Evolutionary conservation across 2,329 filamentous ascomycete species (phyloP).

Genomic region (Phialophora expanda): DNA sequence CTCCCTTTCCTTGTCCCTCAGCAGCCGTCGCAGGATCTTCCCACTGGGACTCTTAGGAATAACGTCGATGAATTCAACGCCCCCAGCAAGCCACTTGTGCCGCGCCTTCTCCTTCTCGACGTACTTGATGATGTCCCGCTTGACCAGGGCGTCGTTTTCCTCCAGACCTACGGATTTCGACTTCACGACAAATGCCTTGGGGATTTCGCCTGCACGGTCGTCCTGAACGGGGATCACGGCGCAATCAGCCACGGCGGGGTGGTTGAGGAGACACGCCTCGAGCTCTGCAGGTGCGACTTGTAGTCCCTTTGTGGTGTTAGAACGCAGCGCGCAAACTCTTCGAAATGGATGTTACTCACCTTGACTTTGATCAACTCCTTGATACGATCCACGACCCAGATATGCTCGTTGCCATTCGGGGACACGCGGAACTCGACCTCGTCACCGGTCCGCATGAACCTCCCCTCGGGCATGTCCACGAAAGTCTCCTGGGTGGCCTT

Average conservation of each 20-base stretch:
- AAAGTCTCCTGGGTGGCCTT: conserved; percentile 84
- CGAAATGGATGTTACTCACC: conserved; percentile 56
- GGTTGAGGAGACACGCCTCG: conserved; percentile 77
- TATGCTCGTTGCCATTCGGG: conserved; percentile 73
- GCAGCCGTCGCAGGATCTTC: conserved; percentile 66
- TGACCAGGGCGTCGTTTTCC: conserved; percentile 56
- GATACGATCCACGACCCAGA: conserved; percentile 73
- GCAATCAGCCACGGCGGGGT: conserved; percentile 76
- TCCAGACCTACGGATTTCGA: conserved; percentile 58
- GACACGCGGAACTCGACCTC: conserved; percentile 73
- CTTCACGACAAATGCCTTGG: conserved; percentile 69
- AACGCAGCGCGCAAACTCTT: background rate
- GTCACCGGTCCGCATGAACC: conserved; percentile 85
- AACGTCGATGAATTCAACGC: conserved; percentile 61
- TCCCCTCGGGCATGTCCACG: conserved; percentile 61
- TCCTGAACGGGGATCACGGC: conserved; percentile 77
- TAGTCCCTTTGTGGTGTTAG: conserved; percentile 62
- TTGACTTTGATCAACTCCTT: conserved; percentile 81
- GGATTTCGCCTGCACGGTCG: conserved; percentile 64
- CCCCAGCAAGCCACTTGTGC: conserved; percentile 67
- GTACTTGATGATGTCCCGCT: conserved; percentile 60
- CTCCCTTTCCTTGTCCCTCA: conserved; percentile 77
- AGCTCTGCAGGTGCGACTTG: conserved; percentile 86
- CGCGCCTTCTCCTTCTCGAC: conserved; percentile 66
- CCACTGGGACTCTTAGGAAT: conserved; percentile 68